phyloP scores from a whole-genome alignment of 2,329 filamentous ascomycete genomes.

The Diplodia scrobiculata region DNA sequence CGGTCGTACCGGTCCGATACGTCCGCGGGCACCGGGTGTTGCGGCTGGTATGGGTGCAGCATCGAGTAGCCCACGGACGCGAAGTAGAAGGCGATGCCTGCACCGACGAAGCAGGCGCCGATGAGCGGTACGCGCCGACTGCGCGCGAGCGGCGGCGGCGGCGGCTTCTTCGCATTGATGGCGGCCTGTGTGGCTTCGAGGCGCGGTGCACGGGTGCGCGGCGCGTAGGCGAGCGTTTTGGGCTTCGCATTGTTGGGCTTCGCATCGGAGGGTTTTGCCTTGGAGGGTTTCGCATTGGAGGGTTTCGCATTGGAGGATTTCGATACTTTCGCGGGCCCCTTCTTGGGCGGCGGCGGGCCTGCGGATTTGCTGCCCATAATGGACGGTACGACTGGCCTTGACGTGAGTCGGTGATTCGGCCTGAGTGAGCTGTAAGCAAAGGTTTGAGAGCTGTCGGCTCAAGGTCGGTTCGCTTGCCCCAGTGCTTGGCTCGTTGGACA shows the following conservation, averaged over 20 bases:
- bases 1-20: conserved; percentile 52
- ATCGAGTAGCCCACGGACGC: conserved; percentile 3
- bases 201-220: conserved; percentile 2
- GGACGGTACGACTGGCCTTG: no score
- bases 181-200: neutral
- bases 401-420: no score
- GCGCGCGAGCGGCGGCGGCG: neutral
- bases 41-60: conserved; percentile 29
- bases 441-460: no score
- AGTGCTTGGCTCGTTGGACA: no score
- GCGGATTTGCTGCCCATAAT: conserved; percentile 21
- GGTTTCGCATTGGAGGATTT: neutral
- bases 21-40: conserved; percentile 41
- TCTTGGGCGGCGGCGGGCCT: neutral
- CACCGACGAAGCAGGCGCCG: conserved; percentile 10
- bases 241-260: neutral
- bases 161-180: neutral
- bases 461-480: no score
- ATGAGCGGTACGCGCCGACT: conserved; percentile 15
- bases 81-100: conserved; percentile 20
- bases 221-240: conserved; percentile 15
- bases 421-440: no score
- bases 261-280: neutral
- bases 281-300: neutral
- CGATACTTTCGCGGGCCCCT: neutral